phyloP scores from a whole-genome alignment of 306 rosid species.

The barrel medic (Medicago truncatula) region DNA sequence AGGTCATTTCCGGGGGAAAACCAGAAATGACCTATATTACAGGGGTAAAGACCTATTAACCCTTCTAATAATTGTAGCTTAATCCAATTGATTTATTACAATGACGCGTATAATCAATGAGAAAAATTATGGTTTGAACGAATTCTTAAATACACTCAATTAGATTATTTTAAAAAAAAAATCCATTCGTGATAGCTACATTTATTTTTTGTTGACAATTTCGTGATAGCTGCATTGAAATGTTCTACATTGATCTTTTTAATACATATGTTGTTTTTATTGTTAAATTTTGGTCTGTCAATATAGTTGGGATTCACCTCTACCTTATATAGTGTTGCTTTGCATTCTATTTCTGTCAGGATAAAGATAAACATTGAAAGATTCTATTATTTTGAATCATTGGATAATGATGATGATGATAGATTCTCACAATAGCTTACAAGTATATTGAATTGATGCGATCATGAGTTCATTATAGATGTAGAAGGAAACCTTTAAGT shows the following conservation, averaged over 20 bases:
- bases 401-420: neutral
- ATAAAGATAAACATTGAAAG: neutral
- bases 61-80: constrained; percentile 2
- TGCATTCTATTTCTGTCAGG: neutral
- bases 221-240: too few species aligned
- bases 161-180: constrained; percentile 10
- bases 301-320: neutral
- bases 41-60: too few species aligned
- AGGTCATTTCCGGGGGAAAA: too few species aligned
- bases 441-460: neutral
- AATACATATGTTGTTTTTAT: neutral
- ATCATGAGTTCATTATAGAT: neutral
- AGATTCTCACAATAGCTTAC: neutral
- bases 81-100: neutral
- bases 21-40: too few species aligned
- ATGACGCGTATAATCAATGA: neutral
- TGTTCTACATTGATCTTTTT: neutral
- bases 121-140: neutral
- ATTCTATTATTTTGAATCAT: constrained; percentile 4
- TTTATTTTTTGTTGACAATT: too few species aligned
- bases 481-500: neutral
- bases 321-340: neutral
- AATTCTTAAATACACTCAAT: constrained; percentile 5
- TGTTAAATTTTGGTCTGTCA: neutral
- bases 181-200: too few species aligned